phyloP scores from a whole-genome alignment of 768 basidiomycete genomes.

The Rhizopogon rudus region DNA sequence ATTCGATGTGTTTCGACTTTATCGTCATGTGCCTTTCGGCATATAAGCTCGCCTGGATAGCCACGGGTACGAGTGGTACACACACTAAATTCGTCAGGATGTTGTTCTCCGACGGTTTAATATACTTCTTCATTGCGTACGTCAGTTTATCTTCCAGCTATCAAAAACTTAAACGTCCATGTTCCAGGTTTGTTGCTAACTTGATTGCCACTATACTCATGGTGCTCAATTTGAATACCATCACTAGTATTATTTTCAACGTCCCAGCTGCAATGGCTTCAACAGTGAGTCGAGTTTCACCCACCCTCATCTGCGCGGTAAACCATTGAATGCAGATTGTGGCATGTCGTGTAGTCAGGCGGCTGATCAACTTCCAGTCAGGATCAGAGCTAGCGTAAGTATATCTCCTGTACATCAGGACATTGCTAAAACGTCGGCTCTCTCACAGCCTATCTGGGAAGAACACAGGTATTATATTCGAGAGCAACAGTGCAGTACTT shows the following conservation, averaged over 20 bases:
- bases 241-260: constrained; percentile 65
- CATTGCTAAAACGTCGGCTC: no score
- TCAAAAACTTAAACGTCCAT: neutral
- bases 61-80: constrained; percentile 15
- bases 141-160: constrained; percentile 23
- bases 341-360: constrained; percentile 55
- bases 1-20: constrained; percentile 73
- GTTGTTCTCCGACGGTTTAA: constrained; percentile 68
- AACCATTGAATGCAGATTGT: constrained; percentile 37
- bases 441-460: no score
- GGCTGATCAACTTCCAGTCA: constrained; percentile 46
- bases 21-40: constrained; percentile 54
- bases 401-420: neutral
- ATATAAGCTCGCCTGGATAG: constrained; percentile 45
- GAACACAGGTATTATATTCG: no score
- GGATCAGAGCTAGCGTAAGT: constrained; percentile 26
- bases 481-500: no score
- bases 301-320: neutral
- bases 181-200: constrained; percentile 34
- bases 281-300: constrained; percentile 32
- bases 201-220: constrained; percentile 52
- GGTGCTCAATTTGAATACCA: constrained; percentile 56
- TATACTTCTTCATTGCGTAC: constrained; percentile 73
- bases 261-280: constrained; percentile 56
- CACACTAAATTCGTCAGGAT: constrained; percentile 50